These are phyloP conservation scores for Notholithocarpus densiflorus DNA, from an alignment of 306 rosid species.

Conservation along the genomic window DNA sequence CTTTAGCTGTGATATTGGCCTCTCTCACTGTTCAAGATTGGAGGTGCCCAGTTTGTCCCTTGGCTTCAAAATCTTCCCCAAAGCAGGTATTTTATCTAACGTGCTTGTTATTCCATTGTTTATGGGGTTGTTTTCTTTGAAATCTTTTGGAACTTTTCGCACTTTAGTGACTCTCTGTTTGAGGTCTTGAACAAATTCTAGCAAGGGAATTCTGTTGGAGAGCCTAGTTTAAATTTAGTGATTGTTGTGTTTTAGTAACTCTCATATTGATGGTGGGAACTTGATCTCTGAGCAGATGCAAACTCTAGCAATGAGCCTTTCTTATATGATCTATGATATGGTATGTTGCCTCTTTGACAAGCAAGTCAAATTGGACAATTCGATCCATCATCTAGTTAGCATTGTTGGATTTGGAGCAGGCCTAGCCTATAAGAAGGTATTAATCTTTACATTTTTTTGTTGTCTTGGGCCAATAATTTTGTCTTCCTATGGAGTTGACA, in stretches of 20 bases:
- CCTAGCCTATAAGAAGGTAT: constrained; percentile 66
- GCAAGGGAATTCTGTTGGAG: too few relatives aligned
- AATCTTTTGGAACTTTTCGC: neutral
- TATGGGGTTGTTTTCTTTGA: neutral
- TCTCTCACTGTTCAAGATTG: constrained; percentile 62
- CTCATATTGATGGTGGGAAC: neutral
- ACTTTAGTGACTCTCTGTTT: neutral
- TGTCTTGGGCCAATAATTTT: neutral
- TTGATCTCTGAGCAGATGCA: constrained; percentile 47
- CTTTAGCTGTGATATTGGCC: constrained; percentile 58
- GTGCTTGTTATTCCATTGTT: too few relatives aligned
- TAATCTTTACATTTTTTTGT: neutral
- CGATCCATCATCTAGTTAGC: constrained; percentile 75
- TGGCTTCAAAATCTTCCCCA: constrained; percentile 53
- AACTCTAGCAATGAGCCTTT: constrained; percentile 56
- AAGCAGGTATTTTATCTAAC: constrained; percentile 38
- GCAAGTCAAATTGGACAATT: constrained; percentile 49
- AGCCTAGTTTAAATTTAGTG: too few relatives aligned
- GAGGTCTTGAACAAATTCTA: neutral
- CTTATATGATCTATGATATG: constrained; percentile 73
- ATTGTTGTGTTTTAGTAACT: neutral
- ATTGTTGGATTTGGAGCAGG: constrained; percentile 72
- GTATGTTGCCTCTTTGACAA: constrained; percentile 68
- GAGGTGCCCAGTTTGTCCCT: constrained; percentile 69
- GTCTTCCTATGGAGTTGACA: neutral